Evolutionary conservation across 1,139 yeast species (phyloP).

Genomic region (Diutina mesorugosa): DNA sequence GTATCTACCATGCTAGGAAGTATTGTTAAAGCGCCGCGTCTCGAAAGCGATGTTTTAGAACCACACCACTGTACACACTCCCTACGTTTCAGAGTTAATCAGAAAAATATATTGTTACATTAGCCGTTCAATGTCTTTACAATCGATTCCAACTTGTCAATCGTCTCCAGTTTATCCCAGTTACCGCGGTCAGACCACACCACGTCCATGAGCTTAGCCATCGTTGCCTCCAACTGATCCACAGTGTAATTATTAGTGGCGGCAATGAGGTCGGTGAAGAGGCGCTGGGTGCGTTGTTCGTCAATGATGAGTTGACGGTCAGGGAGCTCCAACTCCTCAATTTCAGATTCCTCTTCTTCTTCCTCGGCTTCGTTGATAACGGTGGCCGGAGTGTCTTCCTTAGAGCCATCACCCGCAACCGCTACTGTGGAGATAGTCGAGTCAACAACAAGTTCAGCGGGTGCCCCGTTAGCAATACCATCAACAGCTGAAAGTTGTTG

Average conservation of each 20-base stretch:
- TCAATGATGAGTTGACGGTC: constrained; percentile 12
- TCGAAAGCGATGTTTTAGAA: neutral
- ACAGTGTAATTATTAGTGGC: constrained; percentile 41
- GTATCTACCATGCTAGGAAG: neutral
- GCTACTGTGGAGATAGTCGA: neutral
- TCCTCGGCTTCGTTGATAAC: constrained; percentile 9
- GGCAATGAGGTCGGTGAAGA: constrained; percentile 16
- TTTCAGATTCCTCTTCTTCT: constrained; percentile 8
- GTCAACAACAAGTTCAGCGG: neutral
- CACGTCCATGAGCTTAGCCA: constrained; percentile 61
- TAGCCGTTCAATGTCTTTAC: neutral
- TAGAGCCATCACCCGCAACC: neutral
- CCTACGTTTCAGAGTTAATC: neutral
- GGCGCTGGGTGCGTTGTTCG: constrained; percentile 10
- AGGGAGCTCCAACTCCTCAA: constrained; percentile 8
- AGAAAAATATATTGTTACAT: neutral
- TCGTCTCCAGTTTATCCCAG: constrained; percentile 50
- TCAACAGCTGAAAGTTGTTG: neutral
- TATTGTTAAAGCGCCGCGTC: neutral
- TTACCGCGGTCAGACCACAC: constrained; percentile 57
- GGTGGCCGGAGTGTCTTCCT: neutral
- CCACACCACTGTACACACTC: neutral
- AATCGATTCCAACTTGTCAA: constrained; percentile 12
- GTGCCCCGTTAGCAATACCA: neutral
- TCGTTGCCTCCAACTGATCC: constrained; percentile 62